Evolutionary conservation across 371 early-diverging fungal species (phyloP).

Genomic region (Paraphysoderma sedebokerense): DNA sequence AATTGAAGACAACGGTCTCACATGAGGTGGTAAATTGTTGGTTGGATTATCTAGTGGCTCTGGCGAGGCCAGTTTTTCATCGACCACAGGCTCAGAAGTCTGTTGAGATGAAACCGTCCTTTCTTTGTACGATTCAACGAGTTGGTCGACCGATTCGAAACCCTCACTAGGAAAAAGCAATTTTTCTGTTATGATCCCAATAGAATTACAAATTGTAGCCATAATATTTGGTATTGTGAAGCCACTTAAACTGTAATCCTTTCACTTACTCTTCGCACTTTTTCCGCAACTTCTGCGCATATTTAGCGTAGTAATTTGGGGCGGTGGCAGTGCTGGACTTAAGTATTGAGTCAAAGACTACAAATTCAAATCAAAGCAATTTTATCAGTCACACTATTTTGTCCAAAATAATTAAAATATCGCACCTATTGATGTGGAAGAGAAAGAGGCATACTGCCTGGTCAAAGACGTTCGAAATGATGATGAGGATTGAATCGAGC

Average conservation of each 20-base stretch:
- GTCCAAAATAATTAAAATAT: too few species aligned
- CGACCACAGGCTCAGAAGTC: background rate
- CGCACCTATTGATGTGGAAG: too few species aligned
- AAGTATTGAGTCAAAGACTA: too few species aligned
- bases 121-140: background rate
- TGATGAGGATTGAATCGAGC: too few species aligned
- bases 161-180: background rate
- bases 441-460: too few species aligned
- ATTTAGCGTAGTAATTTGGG: background rate
- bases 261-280: background rate
- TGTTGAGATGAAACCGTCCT: background rate
- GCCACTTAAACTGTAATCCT: background rate
- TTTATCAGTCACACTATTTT: too few species aligned
- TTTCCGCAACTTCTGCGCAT: background rate
- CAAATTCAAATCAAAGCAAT: too few species aligned
- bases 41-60: background rate
- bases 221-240: background rate
- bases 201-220: background rate
- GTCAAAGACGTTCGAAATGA: too few species aligned
- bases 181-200: background rate
- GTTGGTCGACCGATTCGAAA: background rate
- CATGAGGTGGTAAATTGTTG: constrained; percentile 1
- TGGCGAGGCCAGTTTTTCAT: background rate
- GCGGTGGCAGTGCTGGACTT: too few species aligned
- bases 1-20: background rate